Base-by-base conservation (phyloP, 1,284 basidiomycete genomes). In the Golubevia pallescens region DNA sequence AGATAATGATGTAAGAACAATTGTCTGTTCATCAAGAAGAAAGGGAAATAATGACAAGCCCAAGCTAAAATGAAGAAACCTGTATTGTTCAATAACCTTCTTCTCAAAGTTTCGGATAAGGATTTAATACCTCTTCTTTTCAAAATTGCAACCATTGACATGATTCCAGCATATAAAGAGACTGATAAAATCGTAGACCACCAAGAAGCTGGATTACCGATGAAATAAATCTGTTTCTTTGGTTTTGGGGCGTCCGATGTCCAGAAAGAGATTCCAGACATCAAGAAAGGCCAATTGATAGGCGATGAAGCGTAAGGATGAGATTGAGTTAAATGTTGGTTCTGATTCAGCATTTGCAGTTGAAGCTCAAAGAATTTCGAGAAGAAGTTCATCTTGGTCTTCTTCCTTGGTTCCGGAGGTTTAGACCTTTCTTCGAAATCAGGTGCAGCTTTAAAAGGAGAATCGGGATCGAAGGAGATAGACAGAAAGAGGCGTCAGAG, bases 1-100 rank as follows among this genome's bases (percentile, higher is more conserved):
- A 99, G 91, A 86, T 99, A 99, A 86, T 99, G 96, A 86, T 99
- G 96, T 52, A 99, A 88, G 89, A 97, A 97, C 38, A 96, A 89
- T 85, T 99, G 97, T 62, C 97, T 93, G 80, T 90, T 92, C 94
- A 99, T 97, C 42, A 97, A 89, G 91, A 93, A 99, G 90, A 99
- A 99, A 10, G 97, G 97, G 81, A 93, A 88, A 88, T 97, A 99
- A 87, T 99, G 97, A 70, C 93, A 93, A 5, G 90, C 91, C 97
- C 97, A 99, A 8, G 96, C 90, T 51, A 94, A 87, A 61, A 95
- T 87, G 90, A 99, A 98, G 89, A 98, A 97, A 42, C 96, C 94
- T 21, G 93, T 91, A 62, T 94, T 94, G 86, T 97, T 95, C 90
- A 95, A 93, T 28, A 98, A 88, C 56, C 97, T 62, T 28, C 73